A percentile compares a stretch with the other conserved stretches of the same genome.
Conservation (phyloP, 1,139 yeast genomes). For the Yamadazyma atlantica region DNA sequence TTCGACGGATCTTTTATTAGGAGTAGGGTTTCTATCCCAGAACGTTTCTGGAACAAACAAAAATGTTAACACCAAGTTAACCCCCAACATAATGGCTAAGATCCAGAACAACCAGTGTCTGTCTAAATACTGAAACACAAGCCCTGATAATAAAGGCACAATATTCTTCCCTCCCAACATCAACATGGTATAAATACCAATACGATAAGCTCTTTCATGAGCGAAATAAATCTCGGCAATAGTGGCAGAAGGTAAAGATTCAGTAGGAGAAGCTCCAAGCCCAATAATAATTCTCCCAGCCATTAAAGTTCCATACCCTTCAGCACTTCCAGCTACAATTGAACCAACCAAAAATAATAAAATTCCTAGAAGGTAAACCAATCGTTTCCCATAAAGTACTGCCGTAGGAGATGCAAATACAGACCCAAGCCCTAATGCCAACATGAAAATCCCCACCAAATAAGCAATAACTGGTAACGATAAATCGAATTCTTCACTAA, state of each 20-base stretch:
- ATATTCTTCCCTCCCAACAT: constrained; percentile 63
- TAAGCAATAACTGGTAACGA: constrained; percentile 47
- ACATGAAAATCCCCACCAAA: constrained; percentile 62
- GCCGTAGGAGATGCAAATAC: constrained; percentile 60
- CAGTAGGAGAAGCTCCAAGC: constrained; percentile 61
- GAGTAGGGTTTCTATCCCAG: constrained; percentile 59
- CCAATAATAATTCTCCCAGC: constrained; percentile 61
- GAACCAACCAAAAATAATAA: constrained; percentile 52
- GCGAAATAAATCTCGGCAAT: constrained; percentile 65
- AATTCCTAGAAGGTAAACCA: constrained; percentile 52
- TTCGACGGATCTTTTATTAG: constrained; percentile 46
- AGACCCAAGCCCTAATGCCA: constrained; percentile 58
- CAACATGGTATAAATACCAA: constrained; percentile 61
- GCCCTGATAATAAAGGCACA: constrained; percentile 56
- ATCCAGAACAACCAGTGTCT: constrained; percentile 69
- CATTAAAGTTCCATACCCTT: constrained; percentile 49
- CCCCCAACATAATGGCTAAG: constrained; percentile 52
- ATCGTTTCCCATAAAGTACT: constrained; percentile 58
- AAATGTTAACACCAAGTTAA: constrained; percentile 44
- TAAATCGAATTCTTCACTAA: constrained; percentile 44
- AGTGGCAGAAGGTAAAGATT: constrained; percentile 60
- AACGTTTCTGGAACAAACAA: constrained; percentile 66
- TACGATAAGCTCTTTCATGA: constrained; percentile 64
- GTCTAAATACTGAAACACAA: constrained; percentile 48
- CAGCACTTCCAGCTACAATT: constrained; percentile 54